Percentiles rank a stretch among this genome's conserved stretches.
These are phyloP conservation scores for Lentithecium fluviatile DNA, from an alignment of 495 filamentous ascomycete species.

Conservation along the genomic window DNA sequence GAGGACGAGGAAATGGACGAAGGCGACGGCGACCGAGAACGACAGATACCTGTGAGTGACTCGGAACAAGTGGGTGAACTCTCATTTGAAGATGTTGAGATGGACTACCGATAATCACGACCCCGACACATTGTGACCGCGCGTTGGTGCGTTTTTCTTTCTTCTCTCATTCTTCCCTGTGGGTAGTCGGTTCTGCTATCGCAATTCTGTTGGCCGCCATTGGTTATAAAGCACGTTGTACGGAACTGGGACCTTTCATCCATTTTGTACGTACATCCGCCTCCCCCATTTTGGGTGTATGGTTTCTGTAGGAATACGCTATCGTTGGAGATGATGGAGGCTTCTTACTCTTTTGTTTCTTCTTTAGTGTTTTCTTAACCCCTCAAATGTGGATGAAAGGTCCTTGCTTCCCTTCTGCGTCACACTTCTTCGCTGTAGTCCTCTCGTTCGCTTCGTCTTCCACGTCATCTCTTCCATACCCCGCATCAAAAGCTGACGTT, in stretches of 20 bases:
- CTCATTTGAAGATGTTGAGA: slow-evolving; percentile 57
- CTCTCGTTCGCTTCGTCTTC: background rate
- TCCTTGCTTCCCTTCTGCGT: background rate
- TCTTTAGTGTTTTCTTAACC: background rate
- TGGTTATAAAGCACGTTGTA: background rate
- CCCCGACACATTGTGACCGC: slow-evolving; percentile 8
- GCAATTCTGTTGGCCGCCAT: slow-evolving; percentile 3
- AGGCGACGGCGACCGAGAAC: slow-evolving; percentile 56
- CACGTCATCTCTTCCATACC: background rate
- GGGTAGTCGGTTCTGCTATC: background rate
- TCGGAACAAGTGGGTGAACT: slow-evolving; percentile 67
- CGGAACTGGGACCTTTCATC: background rate
- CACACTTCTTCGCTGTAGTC: background rate
- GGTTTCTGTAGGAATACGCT: slow-evolving; percentile 2
- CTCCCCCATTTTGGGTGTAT: background rate
- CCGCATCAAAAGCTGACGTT: slow-evolving; percentile 35
- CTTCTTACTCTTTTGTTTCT: background rate
- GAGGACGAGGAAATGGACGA: slow-evolving; percentile 95
- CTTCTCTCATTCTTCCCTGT: background rate
- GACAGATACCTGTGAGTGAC: slow-evolving; percentile 41
- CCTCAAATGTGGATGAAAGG: background rate
- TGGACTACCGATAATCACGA: slow-evolving; percentile 48
- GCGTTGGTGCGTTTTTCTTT: slow-evolving; percentile 33
- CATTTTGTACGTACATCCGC: slow-evolving; percentile 5
- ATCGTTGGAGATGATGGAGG: slow-evolving; percentile 1